phyloP scores from a whole-genome alignment of 1,284 basidiomycete genomes.

The Cryptococcus sp. region DNA sequence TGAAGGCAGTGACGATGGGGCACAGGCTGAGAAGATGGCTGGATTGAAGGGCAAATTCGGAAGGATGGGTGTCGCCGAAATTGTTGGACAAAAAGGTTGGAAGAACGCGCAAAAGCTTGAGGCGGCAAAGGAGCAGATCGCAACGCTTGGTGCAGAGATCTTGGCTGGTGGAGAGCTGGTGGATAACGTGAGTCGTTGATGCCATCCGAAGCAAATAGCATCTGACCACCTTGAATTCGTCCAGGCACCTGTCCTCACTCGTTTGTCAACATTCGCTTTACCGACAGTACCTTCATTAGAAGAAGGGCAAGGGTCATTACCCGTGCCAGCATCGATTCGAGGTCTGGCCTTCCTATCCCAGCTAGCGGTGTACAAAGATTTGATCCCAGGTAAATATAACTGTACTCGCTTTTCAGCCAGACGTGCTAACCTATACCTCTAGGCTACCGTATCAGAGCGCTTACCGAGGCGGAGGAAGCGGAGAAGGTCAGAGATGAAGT shows the following conservation, averaged over 20 bases:
- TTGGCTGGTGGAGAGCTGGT: constrained; percentile 65
- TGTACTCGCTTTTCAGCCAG: neutral
- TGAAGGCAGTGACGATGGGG: constrained; percentile 56
- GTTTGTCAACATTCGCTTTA: constrained; percentile 81
- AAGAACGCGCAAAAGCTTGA: constrained; percentile 71
- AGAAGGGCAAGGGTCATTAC: constrained; percentile 61
- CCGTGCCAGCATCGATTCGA: constrained; percentile 79
- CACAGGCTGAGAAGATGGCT: constrained; percentile 47
- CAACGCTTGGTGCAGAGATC: constrained; percentile 83
- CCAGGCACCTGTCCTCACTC: constrained; percentile 79
- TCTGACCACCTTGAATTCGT: constrained; percentile 29
- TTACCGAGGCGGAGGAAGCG: constrained; percentile 85
- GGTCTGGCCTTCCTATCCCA: constrained; percentile 87
- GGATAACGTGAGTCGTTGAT: constrained; percentile 53
- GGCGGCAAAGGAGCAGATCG: constrained; percentile 85
- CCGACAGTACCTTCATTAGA: constrained; percentile 67
- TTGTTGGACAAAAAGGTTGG: constrained; percentile 59
- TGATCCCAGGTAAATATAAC: constrained; percentile 76
- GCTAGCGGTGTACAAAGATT: constrained; percentile 91
- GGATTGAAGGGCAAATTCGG: constrained; percentile 64
- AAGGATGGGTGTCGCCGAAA: constrained; percentile 72
- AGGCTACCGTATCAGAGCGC: constrained; percentile 70
- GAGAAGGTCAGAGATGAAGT: constrained; percentile 97
- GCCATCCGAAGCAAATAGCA: constrained; percentile 60
- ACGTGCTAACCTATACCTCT: neutral